Conservation (phyloP, 805 yeast genomes). For the Yarrowia sp. region DNA sequence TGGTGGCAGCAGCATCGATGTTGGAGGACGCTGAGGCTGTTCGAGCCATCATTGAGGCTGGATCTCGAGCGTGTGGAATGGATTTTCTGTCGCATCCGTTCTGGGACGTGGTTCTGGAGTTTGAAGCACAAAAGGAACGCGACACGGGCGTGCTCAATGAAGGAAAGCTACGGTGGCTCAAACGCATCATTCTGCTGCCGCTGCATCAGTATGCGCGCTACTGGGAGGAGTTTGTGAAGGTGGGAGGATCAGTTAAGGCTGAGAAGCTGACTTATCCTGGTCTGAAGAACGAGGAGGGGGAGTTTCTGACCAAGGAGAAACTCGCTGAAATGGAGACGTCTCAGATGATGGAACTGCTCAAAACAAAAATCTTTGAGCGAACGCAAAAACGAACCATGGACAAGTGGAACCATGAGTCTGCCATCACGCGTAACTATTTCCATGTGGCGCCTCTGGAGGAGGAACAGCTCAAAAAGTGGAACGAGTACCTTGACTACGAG, state of each 20-base stretch:
- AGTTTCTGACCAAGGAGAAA: constrained; percentile 26
- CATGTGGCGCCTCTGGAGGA: constrained; percentile 47
- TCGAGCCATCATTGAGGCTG: constrained; percentile 44
- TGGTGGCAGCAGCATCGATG: constrained; percentile 27
- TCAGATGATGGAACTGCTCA: constrained; percentile 26
- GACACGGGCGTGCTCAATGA: constrained; percentile 40
- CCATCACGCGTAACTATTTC: constrained; percentile 57
- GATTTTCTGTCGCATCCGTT: constrained; percentile 74
- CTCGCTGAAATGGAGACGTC: constrained; percentile 9
- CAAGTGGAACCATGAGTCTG: constrained; percentile 75
- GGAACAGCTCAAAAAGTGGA: constrained; percentile 57
- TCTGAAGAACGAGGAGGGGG: not conserved
- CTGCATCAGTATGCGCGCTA: constrained; percentile 84
- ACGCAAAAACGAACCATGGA: constrained; percentile 54
- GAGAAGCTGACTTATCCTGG: not conserved
- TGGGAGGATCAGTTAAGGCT: not conserved
- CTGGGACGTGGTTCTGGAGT: constrained; percentile 76
- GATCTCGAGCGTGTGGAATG: constrained; percentile 53
- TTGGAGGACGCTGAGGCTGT: constrained; percentile 22
- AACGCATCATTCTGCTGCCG: constrained; percentile 48
- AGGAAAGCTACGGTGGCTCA: constrained; percentile 36
- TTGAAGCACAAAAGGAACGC: constrained; percentile 47
- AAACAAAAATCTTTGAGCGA: constrained; percentile 39
- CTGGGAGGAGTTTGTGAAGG: constrained; percentile 43
- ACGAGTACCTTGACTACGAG: constrained; percentile 57